Conservation (phyloP, 257 asterid genomes). For the Eucommia ulmoides region DNA sequence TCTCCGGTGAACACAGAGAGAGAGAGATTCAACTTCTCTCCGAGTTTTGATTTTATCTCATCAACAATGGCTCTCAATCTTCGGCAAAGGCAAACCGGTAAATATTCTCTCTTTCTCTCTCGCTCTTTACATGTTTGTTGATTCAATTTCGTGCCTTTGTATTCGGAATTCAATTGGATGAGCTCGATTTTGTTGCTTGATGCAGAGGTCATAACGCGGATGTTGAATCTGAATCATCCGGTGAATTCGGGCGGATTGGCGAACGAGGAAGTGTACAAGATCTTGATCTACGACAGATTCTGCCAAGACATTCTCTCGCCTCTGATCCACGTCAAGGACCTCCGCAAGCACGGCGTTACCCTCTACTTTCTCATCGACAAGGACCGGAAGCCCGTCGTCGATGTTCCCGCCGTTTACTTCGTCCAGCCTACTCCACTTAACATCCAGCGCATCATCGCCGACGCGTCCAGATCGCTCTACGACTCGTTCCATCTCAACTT, state of each 20-base stretch:
- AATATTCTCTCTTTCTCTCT: neutral
- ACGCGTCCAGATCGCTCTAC: slow-evolving; percentile 62
- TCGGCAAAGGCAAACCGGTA: slow-evolving; percentile 87
- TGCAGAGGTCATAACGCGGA: slow-evolving; percentile 82
- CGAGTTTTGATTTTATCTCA: neutral
- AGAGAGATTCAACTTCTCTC: neutral
- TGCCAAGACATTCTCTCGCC: slow-evolving; percentile 94
- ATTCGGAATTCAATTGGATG: neutral
- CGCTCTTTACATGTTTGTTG: neutral
- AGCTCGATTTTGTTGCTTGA: neutral
- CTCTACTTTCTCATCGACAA: slow-evolving; percentile 87
- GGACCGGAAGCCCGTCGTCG: slow-evolving; percentile 93
- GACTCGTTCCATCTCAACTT: slow-evolving; percentile 88
- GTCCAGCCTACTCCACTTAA: slow-evolving; percentile 69
- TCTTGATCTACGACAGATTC: slow-evolving; percentile 86
- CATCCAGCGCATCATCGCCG: slow-evolving; percentile 58
- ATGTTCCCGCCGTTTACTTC: slow-evolving; percentile 92
- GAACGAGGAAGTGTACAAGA: slow-evolving; percentile 91
- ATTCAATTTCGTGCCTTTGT: neutral
- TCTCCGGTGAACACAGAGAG: neutral
- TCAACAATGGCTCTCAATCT: slow-evolving; percentile 69
- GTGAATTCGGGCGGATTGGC: slow-evolving; percentile 59
- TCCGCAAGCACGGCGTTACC: slow-evolving; percentile 95
- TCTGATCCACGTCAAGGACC: slow-evolving; percentile 90
- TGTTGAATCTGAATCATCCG: slow-evolving; percentile 95